Base-by-base conservation (phyloP, 305 asterid species). In the Fraxinus dipetala region DNA sequence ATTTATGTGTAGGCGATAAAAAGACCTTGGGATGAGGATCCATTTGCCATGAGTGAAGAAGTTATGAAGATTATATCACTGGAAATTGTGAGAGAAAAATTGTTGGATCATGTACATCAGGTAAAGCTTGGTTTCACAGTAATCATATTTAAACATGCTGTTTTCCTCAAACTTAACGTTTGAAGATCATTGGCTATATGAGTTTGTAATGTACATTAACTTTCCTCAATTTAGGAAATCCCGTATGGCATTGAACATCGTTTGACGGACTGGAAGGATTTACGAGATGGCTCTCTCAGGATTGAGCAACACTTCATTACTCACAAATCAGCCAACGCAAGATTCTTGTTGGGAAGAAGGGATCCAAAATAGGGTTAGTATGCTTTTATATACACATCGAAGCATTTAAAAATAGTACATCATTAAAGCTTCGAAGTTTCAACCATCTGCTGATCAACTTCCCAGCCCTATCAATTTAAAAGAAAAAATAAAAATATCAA, bases 21-120 rank as follows among this genome's bases (percentile, higher is more conserved):
- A 90, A 93, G 93, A 82, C 96, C 93, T 6, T 95, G 98, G 99
- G 98, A 95, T 75, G 99, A 95, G 90, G 97, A 93, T 89, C 97
- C 98, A 32, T 90, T 91, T 38, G 81, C 86, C 80, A 90, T 93
- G 93, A 94, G 92, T 51, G 98, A 95, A 86, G 98, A 95, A 88
- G 90, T 89, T 65, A 93, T 94, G 99, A 95, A 95, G 91, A 93
- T 91, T 81, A 90, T 95, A 85, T 93, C 99, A 10, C 84, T 95
- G 40, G 99, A 95, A 85, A 87, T 95, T 72, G 99, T 94, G 75
- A 88, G 98, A 80, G 99, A 95, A 81, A 95, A 83, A 87, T 82
- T 95, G 85, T 80, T 93, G 10, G 96, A 95, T 84, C 82, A 94
- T 85, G 93, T 93, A 84, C 99, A 94, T 92, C 97, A 93, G 97